A percentile compares a stretch with the other conserved stretches of the same genome.
These are phyloP conservation scores for Fusarium sp. DNA, from an alignment of 2,329 filamentous ascomycete genomes.

Conservation along the genomic window DNA sequence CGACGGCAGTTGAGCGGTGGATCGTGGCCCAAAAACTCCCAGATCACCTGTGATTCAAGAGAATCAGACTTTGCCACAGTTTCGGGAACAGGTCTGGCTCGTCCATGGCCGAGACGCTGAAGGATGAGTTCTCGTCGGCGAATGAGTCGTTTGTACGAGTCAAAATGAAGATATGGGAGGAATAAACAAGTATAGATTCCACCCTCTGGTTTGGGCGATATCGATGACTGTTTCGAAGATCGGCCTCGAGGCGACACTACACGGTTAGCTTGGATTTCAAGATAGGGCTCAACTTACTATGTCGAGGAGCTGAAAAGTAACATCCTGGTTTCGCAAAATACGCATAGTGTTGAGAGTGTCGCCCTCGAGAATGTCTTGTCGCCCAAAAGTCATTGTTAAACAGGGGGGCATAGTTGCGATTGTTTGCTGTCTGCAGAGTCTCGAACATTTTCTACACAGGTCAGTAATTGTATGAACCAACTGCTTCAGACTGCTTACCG, in stretches of 20 bases:
- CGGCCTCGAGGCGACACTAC: conserved; percentile 50
- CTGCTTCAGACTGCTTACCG: conserved; percentile 48
- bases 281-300: conserved; percentile 38
- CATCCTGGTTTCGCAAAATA: conserved; percentile 60
- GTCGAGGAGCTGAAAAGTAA: conserved; percentile 54
- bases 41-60: conserved; percentile 67
- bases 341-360: conserved; percentile 60
- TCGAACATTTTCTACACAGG: conserved; percentile 54
- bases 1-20: conserved; percentile 69
- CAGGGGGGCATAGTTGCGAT: conserved; percentile 51
- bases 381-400: conserved; percentile 60
- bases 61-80: conserved; percentile 64
- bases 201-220: conserved; percentile 43
- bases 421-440: conserved; percentile 51
- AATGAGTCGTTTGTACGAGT: conserved; percentile 68
- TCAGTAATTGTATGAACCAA: not conserved
- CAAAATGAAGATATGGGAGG: conserved; percentile 70
- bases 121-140: conserved; percentile 64
- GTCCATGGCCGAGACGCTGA: conserved; percentile 61
- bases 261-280: not conserved
- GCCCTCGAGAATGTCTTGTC: conserved; percentile 57
- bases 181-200: conserved; percentile 59
- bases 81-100: conserved; percentile 64
- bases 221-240: conserved; percentile 42
- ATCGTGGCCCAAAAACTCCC: conserved; percentile 69